Conservation (phyloP, 345 rosid genomes). For the Rhodamnia rubescens region DNA sequence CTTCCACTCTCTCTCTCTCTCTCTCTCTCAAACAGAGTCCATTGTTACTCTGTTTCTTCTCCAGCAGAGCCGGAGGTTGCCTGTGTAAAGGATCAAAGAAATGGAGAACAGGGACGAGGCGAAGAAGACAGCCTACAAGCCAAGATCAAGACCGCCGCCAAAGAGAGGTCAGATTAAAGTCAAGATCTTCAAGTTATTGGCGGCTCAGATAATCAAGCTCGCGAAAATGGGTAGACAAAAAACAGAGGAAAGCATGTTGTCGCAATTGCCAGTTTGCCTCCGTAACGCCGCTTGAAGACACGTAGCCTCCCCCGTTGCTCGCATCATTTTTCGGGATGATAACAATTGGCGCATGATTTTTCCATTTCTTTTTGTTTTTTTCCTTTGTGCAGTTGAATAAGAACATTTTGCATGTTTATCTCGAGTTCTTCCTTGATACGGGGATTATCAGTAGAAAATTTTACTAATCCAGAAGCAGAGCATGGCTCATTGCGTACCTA, state of each 20-base stretch:
- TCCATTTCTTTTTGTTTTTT: not conserved
- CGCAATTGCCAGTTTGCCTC: not conserved
- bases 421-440: not conserved
- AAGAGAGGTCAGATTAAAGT: slow-evolving; percentile 8
- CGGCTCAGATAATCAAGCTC: not conserved
- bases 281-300: not conserved
- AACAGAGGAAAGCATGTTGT: not conserved
- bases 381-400: not conserved
- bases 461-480: not conserved
- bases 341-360: not conserved
- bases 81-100: not conserved
- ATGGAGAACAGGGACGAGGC: not conserved
- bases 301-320: not conserved
- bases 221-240: not conserved
- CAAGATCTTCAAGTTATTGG: not conserved
- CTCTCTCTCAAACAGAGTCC: not conserved
- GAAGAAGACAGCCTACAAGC: not conserved
- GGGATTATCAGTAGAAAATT: not conserved
- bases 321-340: not conserved
- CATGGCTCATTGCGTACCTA: not conserved
- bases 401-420: not conserved
- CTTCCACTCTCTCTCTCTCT: not conserved
- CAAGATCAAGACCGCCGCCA: not conserved
- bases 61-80: not conserved
- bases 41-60: too few species aligned